phyloP scores from a whole-genome alignment of 129 eudicot species.

The Erigeron canadensis region DNA sequence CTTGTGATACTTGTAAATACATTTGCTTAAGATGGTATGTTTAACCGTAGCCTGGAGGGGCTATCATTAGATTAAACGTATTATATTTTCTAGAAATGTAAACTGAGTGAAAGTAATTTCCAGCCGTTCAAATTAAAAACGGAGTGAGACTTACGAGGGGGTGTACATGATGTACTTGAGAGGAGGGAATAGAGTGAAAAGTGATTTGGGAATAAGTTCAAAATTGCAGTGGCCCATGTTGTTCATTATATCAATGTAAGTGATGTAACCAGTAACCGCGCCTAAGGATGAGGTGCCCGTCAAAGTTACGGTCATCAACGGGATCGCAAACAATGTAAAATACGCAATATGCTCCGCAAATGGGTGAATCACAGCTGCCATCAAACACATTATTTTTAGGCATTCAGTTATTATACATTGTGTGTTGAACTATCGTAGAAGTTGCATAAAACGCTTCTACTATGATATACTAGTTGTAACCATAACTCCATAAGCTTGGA shows the following conservation, averaged over 20 bases:
- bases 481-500: too few species aligned
- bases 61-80: too few species aligned
- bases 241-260: slow-evolving; percentile 62
- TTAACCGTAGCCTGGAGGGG: too few species aligned
- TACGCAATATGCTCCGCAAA: slow-evolving; percentile 71
- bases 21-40: too few species aligned
- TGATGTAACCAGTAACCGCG: slow-evolving; percentile 35
- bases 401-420: background rate
- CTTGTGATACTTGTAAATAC: too few species aligned
- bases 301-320: slow-evolving; percentile 32
- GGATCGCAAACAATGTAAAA: slow-evolving; percentile 54
- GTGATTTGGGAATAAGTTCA: slow-evolving; percentile 47
- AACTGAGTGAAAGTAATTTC: too few species aligned
- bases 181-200: slow-evolving; percentile 55
- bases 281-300: slow-evolving; percentile 38
- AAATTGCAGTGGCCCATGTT: slow-evolving; percentile 84
- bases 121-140: too few species aligned
- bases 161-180: slow-evolving; percentile 75
- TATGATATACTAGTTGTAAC: too few species aligned
- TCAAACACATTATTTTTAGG: background rate
- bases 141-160: slow-evolving; percentile 65
- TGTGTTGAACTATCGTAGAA: background rate
- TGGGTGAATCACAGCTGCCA: slow-evolving; percentile 76
- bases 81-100: too few species aligned
- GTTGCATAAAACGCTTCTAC: too few species aligned